Base-by-base conservation (phyloP, 495 filamentous ascomycete species). In the Talaromyces proteolyticus region DNA sequence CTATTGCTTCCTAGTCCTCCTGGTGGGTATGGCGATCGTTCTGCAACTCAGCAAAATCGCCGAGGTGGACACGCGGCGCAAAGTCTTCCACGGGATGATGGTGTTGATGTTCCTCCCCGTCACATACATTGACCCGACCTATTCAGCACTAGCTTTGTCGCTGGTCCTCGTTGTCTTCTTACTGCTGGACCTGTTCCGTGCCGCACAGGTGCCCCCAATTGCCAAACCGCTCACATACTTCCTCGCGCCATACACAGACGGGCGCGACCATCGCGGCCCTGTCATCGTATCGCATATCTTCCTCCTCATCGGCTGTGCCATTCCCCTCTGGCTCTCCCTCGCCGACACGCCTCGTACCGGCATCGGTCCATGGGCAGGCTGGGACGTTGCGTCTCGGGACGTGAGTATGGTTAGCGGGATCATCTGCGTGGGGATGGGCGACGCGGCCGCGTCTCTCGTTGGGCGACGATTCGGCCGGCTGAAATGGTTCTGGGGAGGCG, bases 21-120 rank as follows among this genome's bases (percentile, higher is more conserved):
- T 74, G 19, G 56, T 82, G 6, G 94, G 91, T 2, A 72, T 98
- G 37, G 67, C 77, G 2, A 66, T 87, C 3, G 89, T 96, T 4
- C 77, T 88, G 50, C 78, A 78, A 26, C 74, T 96, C 21, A 86
- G 85, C 34, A 65, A 81, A 12, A 61, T 86, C 47, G 77, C 78
- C 4, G 88, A 96, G 67, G 91, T 97, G 29, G 94, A 99, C 66
- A 99, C 93, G 3, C 80, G 93, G n/a, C 82, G 93, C 34, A 99
- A 99, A 66, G 87, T 99, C 8, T 99, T 99, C 66, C 93, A 99
- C 65, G 93, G 92, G 53, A 95, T 90, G 82, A 96, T 96, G 81
- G 91, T 97, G 29, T 77, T 82, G 38, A 95, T 99, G 88, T 86
- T 99, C 53, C 76, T 96, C 3, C 89, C 93, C 10, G 80, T 87